Conservation (phyloP, 2,329 filamentous ascomycete species). For the Cladophialophora chaetospira region DNA sequence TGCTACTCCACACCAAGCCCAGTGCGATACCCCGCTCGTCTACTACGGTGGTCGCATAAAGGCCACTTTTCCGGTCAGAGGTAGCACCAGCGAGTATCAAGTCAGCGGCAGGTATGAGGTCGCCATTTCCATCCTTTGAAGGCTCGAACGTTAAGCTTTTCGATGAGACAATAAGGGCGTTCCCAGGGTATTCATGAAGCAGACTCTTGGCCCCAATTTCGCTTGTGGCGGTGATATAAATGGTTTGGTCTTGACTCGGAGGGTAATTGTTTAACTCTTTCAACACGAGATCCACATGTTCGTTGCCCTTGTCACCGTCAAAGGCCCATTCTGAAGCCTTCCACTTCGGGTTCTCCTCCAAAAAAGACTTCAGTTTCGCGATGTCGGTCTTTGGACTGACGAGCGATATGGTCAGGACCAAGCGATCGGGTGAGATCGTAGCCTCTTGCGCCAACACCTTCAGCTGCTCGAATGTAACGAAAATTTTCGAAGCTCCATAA, state of each 20-base stretch:
- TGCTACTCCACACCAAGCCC: constrained; percentile 91
- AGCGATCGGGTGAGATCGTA: constrained; percentile 55
- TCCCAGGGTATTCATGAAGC: constrained; percentile 37
- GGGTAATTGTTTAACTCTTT: constrained; percentile 40
- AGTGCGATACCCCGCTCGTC: constrained; percentile 83
- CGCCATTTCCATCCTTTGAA: constrained; percentile 58
- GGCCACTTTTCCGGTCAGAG: constrained; percentile 78
- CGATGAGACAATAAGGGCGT: constrained; percentile 66
- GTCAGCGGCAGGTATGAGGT: constrained; percentile 66
- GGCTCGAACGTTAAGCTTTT: constrained; percentile 66
- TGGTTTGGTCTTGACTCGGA: constrained; percentile 39
- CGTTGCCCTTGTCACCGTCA: constrained; percentile 37
- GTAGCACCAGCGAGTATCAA: constrained; percentile 74
- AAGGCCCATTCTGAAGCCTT: constrained; percentile 34
- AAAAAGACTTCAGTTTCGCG: constrained; percentile 44
- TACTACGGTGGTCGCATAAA: constrained; percentile 87
- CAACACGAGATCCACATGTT: constrained; percentile 46
- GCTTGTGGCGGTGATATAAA: constrained; percentile 39
- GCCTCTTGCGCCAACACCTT: constrained; percentile 54
- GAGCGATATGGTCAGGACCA: constrained; percentile 57
- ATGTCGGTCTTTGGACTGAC: constrained; percentile 40
- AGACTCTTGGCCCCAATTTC: constrained; percentile 28
- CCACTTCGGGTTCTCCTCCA: constrained; percentile 38
- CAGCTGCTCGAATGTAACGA: constrained; percentile 73
- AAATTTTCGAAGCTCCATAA: constrained; percentile 79